A percentile compares a stretch with the other conserved stretches of the same genome.
These are phyloP conservation scores for Entamoeba histolytica DNA, from an alignment of 208 protist genomes.

Conservation along the genomic window DNA sequence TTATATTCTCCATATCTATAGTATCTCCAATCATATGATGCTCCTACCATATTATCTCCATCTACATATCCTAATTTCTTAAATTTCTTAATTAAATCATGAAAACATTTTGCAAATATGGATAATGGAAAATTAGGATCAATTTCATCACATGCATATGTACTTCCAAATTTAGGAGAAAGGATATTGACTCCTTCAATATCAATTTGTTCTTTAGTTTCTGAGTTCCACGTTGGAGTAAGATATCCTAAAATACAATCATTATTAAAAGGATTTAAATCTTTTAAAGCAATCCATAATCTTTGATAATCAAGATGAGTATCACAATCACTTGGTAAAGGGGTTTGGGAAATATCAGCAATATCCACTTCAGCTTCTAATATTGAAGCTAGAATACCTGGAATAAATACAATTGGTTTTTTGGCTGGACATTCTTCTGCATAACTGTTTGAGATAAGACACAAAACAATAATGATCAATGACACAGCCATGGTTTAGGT, in stretches of 20 bases:
- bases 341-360: too few relatives aligned
- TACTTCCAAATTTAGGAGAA: neutral
- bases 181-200: neutral
- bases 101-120: neutral
- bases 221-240: neutral
- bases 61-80: neutral
- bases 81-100: neutral
- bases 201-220: neutral
- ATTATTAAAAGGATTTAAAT: neutral
- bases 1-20: neutral
- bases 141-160: neutral
- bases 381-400: too few relatives aligned
- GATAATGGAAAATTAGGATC: neutral
- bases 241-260: neutral
- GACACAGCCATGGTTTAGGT: too few relatives aligned
- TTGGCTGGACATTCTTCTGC: too few relatives aligned
- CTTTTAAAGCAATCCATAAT: neutral
- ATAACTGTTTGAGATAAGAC: too few relatives aligned
- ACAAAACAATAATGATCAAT: too few relatives aligned
- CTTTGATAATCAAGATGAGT: neutral
- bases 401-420: too few relatives aligned
- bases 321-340: too few relatives aligned
- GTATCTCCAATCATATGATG: neutral
- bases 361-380: too few relatives aligned
- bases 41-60: neutral